phyloP scores from a whole-genome alignment of 345 rosid species.

The Pistacia atlantica region DNA sequence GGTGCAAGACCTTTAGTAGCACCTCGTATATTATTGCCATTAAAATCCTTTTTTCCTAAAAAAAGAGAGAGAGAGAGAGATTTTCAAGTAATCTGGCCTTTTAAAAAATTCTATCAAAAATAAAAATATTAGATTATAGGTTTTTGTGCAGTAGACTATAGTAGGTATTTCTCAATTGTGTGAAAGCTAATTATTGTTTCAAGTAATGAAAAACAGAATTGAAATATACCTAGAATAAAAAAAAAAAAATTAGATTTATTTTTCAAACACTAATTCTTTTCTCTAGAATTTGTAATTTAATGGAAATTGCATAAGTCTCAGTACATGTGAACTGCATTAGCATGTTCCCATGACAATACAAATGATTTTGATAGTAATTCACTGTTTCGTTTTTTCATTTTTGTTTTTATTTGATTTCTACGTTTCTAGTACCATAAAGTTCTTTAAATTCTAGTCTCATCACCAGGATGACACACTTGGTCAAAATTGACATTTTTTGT shows the following conservation, averaged over 20 bases:
- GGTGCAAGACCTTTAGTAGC: no score
- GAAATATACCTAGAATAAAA: not conserved
- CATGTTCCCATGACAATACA: no score
- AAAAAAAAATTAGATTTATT: not conserved
- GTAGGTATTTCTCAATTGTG: not conserved
- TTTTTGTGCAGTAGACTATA: not conserved
- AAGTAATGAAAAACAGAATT: not conserved
- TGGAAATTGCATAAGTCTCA: not conserved
- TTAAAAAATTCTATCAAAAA: no score
- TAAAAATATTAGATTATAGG: not conserved
- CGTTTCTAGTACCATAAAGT: not conserved
- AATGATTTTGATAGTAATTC: not conserved
- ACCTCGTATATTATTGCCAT: not conserved
- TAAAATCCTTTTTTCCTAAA: not conserved
- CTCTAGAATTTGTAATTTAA: not conserved
- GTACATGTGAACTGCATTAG: not conserved
- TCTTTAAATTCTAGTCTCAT: slow-evolving; percentile 3
- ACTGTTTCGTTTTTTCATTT: not conserved
- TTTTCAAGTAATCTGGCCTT: not conserved
- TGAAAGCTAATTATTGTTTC: not conserved
- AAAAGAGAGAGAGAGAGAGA: not conserved
- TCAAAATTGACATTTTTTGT: not conserved
- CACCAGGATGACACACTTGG: not conserved
- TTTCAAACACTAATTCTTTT: not conserved
- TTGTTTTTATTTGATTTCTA: not conserved